Evolutionary conservation across 192 early-diverging fungal genomes (phyloP).

Genomic region (Gamsiella multidivaricata): DNA sequence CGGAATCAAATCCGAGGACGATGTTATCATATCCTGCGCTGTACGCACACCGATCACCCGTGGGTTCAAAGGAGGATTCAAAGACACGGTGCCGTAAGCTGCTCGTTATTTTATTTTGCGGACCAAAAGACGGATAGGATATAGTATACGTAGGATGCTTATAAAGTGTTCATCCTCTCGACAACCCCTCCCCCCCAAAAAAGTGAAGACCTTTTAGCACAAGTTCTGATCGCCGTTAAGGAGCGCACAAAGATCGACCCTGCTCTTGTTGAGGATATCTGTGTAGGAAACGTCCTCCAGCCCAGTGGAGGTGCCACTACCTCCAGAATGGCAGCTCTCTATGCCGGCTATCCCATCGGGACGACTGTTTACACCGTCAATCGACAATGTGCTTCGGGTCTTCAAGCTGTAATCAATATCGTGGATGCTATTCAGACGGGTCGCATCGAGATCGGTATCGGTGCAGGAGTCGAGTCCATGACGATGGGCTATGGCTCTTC

Average conservation of each 20-base stretch:
- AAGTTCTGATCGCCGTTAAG: slow-evolving; percentile 77
- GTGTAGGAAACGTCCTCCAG: slow-evolving; percentile 91
- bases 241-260: slow-evolving; percentile 86
- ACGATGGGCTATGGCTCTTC: slow-evolving; percentile 84
- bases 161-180: neutral
- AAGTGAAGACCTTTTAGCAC: slow-evolving; percentile 76
- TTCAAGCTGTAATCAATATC: slow-evolving; percentile 86
- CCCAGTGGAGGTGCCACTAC: slow-evolving; percentile 87
- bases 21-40: slow-evolving; percentile 83
- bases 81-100: slow-evolving; percentile 72
- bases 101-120: neutral
- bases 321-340: slow-evolving; percentile 88
- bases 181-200: neutral
- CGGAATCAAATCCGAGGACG: slow-evolving; percentile 76
- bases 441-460: slow-evolving; percentile 88
- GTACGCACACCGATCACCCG: slow-evolving; percentile 78
- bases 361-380: slow-evolving; percentile 86
- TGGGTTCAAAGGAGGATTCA: slow-evolving; percentile 82
- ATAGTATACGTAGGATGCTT: neutral
- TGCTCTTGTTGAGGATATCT: slow-evolving; percentile 86
- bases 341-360: slow-evolving; percentile 86
- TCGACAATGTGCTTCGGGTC: slow-evolving; percentile 92
- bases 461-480: slow-evolving; percentile 94
- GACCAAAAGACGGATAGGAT: neutral
- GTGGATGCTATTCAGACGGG: slow-evolving; percentile 86